These are phyloP conservation scores for Fragaria vesca DNA, from an alignment of 306 rosid species.

Conservation along the genomic window DNA sequence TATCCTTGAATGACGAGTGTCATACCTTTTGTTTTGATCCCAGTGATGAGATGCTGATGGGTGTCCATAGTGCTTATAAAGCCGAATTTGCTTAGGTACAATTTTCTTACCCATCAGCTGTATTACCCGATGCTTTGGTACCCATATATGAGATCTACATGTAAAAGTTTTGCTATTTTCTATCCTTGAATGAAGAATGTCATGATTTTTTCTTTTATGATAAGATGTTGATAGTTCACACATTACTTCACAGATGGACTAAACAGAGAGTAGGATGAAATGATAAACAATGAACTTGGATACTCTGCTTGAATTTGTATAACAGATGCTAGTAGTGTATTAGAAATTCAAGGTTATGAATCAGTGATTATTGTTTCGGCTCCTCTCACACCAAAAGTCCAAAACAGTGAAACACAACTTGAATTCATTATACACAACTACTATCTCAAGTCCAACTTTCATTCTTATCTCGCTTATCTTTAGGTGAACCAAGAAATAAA, in stretches of 20 bases:
- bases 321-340: not conserved
- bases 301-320: not conserved
- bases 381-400: not conserved
- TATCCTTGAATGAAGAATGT: not conserved
- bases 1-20: not conserved
- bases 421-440: not conserved
- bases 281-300: not conserved
- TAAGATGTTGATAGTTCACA: not conserved
- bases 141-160: not conserved
- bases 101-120: conserved; percentile 35
- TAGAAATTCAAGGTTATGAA: not conserved
- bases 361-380: not conserved
- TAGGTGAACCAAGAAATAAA: not conserved
- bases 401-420: not conserved
- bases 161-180: not conserved
- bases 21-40: not conserved
- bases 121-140: not conserved
- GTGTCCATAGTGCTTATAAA: conserved; percentile 30
- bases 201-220: not conserved
- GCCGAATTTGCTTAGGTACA: conserved; percentile 67
- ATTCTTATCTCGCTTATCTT: not conserved
- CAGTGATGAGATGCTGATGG: not conserved
- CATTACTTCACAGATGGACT: not conserved
- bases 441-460: not conserved
- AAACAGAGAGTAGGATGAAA: not conserved